These are phyloP conservation scores for Sutorius eximius DNA, from an alignment of 1,284 basidiomycete species.

Conservation along the genomic window DNA sequence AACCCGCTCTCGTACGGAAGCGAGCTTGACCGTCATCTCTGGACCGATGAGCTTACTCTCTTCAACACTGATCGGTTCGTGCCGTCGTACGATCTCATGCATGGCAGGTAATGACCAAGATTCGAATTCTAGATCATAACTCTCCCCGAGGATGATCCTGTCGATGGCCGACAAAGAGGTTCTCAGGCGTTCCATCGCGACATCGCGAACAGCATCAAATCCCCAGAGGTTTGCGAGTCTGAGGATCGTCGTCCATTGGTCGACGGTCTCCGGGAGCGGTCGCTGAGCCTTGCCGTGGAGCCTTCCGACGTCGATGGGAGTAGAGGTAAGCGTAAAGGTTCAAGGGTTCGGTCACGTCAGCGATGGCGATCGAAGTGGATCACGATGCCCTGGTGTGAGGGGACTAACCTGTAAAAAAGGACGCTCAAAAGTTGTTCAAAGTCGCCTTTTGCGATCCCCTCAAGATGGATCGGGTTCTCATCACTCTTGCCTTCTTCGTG, in stretches of 20 bases:
- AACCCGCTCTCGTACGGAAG: slow-evolving; percentile 17
- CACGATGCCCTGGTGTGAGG: background rate
- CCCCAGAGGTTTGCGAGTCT: slow-evolving; percentile 17
- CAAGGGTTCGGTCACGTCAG: background rate
- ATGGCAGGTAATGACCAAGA: slow-evolving; percentile 19
- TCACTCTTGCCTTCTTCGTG: slow-evolving; percentile 10
- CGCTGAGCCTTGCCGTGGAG: background rate
- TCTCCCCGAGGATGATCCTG: slow-evolving; percentile 7
- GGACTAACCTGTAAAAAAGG: slow-evolving; percentile 10
- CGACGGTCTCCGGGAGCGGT: background rate
- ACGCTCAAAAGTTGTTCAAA: slow-evolving; percentile 15
- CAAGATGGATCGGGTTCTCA: slow-evolving; percentile 11
- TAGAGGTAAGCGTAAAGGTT: too few species aligned
- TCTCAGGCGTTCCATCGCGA: background rate
- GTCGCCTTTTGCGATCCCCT: slow-evolving; percentile 5
- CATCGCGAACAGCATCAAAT: slow-evolving; percentile 2
- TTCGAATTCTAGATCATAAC: slow-evolving; percentile 3
- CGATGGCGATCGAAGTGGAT: background rate
- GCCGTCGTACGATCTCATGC: slow-evolving; percentile 14
- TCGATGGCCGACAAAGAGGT: background rate
- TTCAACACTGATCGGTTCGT: slow-evolving; percentile 6
- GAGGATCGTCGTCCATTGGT: slow-evolving; percentile 16
- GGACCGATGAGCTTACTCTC: slow-evolving; percentile 12
- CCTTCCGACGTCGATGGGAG: background rate
- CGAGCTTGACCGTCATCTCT: slow-evolving; percentile 18